Evolutionary conservation across 2,329 filamentous ascomycete species (phyloP).

Genomic region (Clarireedia sp.): DNA sequence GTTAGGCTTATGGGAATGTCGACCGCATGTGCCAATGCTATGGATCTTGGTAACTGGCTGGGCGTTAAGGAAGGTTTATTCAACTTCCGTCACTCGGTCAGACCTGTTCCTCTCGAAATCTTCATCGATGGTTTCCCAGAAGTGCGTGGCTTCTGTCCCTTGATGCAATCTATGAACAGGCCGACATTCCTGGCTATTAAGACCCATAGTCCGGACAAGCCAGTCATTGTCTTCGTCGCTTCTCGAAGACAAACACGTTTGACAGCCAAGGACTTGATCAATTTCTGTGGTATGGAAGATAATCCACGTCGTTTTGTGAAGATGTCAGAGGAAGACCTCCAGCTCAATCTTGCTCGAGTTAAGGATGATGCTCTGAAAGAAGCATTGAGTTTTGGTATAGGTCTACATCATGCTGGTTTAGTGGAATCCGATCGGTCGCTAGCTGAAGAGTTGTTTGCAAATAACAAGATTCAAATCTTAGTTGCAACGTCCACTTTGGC

Average conservation of each 20-base stretch:
- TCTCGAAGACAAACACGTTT: conserved; percentile 90
- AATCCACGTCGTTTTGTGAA: conserved; percentile 87
- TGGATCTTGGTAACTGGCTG: conserved; percentile 90
- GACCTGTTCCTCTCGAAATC: conserved; percentile 89
- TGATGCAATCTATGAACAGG: conserved; percentile 99
- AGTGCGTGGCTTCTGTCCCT: conserved; percentile 85
- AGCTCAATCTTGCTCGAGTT: conserved; percentile 77
- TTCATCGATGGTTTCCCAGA: conserved; percentile 98
- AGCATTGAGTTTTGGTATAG: conserved; percentile 94
- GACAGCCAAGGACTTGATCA: conserved; percentile 93
- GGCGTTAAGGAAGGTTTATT: conserved; percentile 93
- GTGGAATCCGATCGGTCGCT: conserved; percentile 90
- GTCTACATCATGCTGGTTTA: conserved; percentile 91
- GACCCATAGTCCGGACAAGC: conserved; percentile 90
- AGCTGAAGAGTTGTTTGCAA: conserved; percentile 87
- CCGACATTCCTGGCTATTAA: conserved; percentile 96
- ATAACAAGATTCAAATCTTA: conserved; percentile 96
- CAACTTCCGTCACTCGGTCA: conserved; percentile 95
- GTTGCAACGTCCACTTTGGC: conserved; percentile 84
- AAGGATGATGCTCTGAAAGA: conserved; percentile 91
- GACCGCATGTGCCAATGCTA: conserved; percentile 92
- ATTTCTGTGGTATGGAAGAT: conserved; percentile 97
- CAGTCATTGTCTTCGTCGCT: conserved; percentile 96
- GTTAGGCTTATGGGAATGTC: conserved; percentile 97
- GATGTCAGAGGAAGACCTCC: conserved; percentile 91